Conservation (phyloP, 139 green algal genomes). For the Asterochloris sp. region DNA sequence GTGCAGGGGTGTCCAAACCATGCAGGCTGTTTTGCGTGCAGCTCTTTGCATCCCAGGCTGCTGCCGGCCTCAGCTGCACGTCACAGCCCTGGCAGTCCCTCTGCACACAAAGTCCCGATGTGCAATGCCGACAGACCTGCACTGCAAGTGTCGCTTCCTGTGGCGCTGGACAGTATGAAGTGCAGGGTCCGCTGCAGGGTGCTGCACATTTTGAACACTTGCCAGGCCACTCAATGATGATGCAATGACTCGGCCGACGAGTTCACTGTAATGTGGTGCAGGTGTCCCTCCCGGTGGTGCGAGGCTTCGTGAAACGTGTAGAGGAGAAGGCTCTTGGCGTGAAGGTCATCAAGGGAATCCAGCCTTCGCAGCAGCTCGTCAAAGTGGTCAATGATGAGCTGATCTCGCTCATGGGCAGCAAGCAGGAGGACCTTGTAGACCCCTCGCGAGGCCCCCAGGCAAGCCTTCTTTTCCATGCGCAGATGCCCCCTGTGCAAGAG, state of each 20-base stretch:
- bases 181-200: background rate
- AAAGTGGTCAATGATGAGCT: constrained; percentile 95
- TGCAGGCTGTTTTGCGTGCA: too few species aligned
- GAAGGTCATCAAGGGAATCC: constrained; percentile 82
- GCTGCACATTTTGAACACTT: background rate
- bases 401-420: constrained; percentile 85
- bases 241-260: background rate
- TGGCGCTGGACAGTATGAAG: too few species aligned
- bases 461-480: background rate
- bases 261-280: background rate
- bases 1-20: background rate
- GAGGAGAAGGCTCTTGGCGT: constrained; percentile 79
- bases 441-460: constrained; percentile 28
- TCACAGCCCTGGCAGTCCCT: too few species aligned
- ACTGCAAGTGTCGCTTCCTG: too few species aligned
- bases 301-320: constrained; percentile 87
- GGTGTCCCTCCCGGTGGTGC: constrained; percentile 88
- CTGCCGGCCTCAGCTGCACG: too few species aligned
- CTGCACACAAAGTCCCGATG: too few species aligned
- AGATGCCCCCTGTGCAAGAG: background rate
- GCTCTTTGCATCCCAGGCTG: too few species aligned
- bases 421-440: constrained; percentile 60
- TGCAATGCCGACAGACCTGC: too few species aligned
- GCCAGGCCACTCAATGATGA: background rate
- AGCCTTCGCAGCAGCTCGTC: constrained; percentile 89